Percentiles rank a stretch among this genome's conserved stretches.
These are phyloP conservation scores for Fusarium humuli DNA, from an alignment of 2,329 filamentous ascomycete species.

Conservation along the genomic window DNA sequence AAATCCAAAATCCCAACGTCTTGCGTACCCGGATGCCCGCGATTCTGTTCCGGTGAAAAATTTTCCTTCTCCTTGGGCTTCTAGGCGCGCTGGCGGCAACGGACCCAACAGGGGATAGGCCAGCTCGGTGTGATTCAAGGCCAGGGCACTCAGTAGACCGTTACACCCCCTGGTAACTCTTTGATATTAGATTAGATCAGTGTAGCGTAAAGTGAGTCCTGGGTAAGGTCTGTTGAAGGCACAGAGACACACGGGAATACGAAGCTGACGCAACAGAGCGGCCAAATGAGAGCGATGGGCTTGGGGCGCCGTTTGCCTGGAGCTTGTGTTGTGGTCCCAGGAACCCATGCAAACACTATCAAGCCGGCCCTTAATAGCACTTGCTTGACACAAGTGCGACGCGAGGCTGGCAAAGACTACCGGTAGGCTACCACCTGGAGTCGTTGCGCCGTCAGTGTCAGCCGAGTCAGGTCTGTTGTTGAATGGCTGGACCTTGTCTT, in stretches of 20 bases:
- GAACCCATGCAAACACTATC: conserved; percentile 37
- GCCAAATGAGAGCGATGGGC: conserved; percentile 17
- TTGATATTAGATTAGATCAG: conserved; percentile 33
- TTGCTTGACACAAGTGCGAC: conserved; percentile 37
- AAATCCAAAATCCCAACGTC: conserved; percentile 44
- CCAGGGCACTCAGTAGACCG: conserved; percentile 42
- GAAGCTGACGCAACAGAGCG: conserved; percentile 44
- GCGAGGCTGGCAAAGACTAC: conserved; percentile 38
- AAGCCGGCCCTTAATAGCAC: conserved; percentile 34
- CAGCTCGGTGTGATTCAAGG: conserved; percentile 49
- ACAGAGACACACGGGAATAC: conserved; percentile 42
- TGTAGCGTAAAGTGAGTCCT: conserved; percentile 10
- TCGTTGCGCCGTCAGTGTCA: conserved; percentile 28
- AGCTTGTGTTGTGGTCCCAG: conserved; percentile 30
- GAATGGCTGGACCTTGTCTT: conserved; percentile 24
- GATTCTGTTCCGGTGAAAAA: conserved; percentile 47
- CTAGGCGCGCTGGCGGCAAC: conserved; percentile 48
- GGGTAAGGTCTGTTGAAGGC: conserved; percentile 12
- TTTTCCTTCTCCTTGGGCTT: conserved; percentile 48
- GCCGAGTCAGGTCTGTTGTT: conserved; percentile 21
- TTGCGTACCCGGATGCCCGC: conserved; percentile 45
- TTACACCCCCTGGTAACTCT: conserved; percentile 36
- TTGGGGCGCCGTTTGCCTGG: conserved; percentile 29
- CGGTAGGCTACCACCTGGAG: conserved; percentile 32
- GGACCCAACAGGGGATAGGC: conserved; percentile 39